Evolutionary conservation across 495 filamentous ascomycete species (phyloP), one percentile per base, ranked within the genome.

Genomic region (Cercophora samala): DNA sequence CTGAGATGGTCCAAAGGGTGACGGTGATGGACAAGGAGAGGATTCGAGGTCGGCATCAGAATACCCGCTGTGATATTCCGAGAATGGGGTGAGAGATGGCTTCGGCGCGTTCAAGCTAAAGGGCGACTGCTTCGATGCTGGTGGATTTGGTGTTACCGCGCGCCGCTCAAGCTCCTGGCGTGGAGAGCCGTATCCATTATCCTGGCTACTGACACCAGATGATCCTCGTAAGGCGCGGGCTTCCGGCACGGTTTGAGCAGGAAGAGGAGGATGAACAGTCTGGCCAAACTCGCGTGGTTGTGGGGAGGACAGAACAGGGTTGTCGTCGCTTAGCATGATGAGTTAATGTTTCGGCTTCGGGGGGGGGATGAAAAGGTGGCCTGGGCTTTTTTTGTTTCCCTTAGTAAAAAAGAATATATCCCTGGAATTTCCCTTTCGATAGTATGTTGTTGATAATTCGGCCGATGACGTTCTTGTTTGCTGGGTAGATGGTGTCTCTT

Each of bases 241-340:
- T 29, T 29, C 26, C n/a, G 69, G 58, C 3, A 62, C 61, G 23
- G 67, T n/a, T 46, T 62, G 60, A 62, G 60, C 26, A 29, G 26
- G 26, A 29, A 29, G 29, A 46, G 15, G n/a, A 32, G 24, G 60
- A 62, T 18, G 60, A 62, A 25, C 5, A 25, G 58, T 9, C 8
- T 23, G 53, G 22, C 46, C 61, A 26, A 58, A 46, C 62, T 72
- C 64, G 52, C 65, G 37, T 9, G 37, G 21, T 59, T 64, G 72
- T 46, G 68, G 66, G 58, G 73, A 72, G 65, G 69, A 19, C 51
- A 66, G 26, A 65, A 66, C 66, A 67, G 75, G 69, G 67, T 70
- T 73, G 69, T 68, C 37, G 37, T 46, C 67, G 70, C 76, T 80
- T 80, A 80, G 79, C 79, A 81, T 82, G 73, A 75, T 76, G 68